Conservation (phyloP, 176 grass and related monocot species). For the Rhynchospora breviuscula region DNA sequence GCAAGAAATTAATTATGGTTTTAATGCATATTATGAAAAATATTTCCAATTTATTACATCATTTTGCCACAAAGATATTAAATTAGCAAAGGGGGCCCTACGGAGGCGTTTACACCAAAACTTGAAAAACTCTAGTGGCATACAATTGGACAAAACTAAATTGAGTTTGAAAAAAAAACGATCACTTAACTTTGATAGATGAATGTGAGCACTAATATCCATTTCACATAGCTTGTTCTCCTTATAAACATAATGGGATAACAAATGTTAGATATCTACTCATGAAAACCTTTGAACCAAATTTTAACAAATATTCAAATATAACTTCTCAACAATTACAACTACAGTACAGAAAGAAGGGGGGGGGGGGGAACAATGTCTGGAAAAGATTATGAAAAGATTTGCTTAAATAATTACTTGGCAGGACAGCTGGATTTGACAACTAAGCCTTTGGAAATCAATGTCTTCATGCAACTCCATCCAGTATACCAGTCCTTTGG, state of each 20-base stretch:
- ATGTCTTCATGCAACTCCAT: conserved; percentile 90
- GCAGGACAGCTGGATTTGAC: conserved; percentile 53
- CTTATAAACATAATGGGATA: background rate
- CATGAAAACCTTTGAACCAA: background rate
- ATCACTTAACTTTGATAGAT: background rate
- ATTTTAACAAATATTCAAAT: background rate
- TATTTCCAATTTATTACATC: background rate
- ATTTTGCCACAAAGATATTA: background rate
- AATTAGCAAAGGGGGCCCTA: background rate
- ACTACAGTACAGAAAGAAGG: background rate
- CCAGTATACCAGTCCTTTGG: conserved; percentile 67
- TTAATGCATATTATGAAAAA: background rate
- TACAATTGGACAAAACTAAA: too few relatives aligned
- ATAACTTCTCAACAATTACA: background rate
- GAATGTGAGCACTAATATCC: background rate
- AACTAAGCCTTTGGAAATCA: conserved; percentile 45
- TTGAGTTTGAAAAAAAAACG: background rate
- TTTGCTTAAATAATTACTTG: conserved; percentile 45
- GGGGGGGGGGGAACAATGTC: background rate
- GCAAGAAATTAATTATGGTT: background rate
- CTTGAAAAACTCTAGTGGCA: background rate
- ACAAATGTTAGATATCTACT: background rate
- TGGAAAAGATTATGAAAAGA: background rate
- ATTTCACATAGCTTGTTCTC: background rate
- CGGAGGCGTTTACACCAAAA: background rate